Base-by-base conservation (phyloP, 2,329 filamentous ascomycete species). In the Pseudocercospora macadamiae region DNA sequence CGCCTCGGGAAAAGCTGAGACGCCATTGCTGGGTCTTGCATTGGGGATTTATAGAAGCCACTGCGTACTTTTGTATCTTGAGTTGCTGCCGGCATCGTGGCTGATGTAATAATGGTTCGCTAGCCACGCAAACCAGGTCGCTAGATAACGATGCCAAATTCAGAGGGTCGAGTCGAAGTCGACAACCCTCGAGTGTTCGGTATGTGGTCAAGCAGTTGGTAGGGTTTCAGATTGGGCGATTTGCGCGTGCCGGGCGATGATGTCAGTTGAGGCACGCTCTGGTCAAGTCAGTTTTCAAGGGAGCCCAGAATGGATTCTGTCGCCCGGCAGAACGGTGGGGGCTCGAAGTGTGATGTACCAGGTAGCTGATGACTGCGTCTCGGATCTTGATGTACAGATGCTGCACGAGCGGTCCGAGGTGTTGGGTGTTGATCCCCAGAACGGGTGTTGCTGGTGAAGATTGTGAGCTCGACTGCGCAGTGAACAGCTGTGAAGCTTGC, bases 61-160 rank as follows among this genome's bases (percentile, higher is more conserved):
- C 55, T 52, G 59, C 63, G 57, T 69, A 69, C 67, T 60, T 26
- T 49, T 49, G 47, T 30, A n/a, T 49, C 47, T 49, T 57, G 54
- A 19, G 39, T 51, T 49, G 62, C 54, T 55, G 67, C 61, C 54
- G 66, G 61, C 66, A 68, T 68, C 51, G 42, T 63, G 51, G 51
- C 26, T 30, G 12, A 26, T 18, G 25, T 18, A 21, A 49, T 8
- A 12, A 26, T 47, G 42, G 42, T 28, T 21, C 26, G 23, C 42
- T 25, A 26, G 12, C 23, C 19, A 21, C 42, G 42, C 42, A 47
- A 23, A 25, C 14, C 23, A 28, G 23, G 23, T 25, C 19, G 23
- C 42, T 47, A 21, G 52, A 37, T 49, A 42, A 32, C 59, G 28
- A 47, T 42, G 47, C 26, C 37, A 30, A 30, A 52, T 54, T 54